Percentiles rank a stretch among this genome's conserved stretches.
Conservation (phyloP, 2,329 filamentous ascomycete genomes). For the Zymoseptoria tritici region DNA sequence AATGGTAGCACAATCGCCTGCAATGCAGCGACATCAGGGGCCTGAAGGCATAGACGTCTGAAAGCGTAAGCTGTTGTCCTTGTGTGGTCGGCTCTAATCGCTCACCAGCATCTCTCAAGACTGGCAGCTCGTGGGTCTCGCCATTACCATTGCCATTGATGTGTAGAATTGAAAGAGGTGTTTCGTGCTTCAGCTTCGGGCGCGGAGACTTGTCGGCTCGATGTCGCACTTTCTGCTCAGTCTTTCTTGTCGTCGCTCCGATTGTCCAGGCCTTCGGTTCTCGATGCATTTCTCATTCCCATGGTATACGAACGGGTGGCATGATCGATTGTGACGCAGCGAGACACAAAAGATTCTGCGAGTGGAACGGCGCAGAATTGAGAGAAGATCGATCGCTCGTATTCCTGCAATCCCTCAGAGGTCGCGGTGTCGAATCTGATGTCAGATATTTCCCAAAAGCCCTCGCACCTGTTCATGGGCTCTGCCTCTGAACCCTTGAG, state of each 20-base stretch:
- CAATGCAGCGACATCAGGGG: conserved; percentile 67
- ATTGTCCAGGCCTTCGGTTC: no score
- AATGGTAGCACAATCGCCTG: no score
- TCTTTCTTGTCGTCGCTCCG: no score
- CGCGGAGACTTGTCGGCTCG: conserved; percentile 28
- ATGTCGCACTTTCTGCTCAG: no score
- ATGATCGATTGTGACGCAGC: no score
- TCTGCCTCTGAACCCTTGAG: conserved; percentile 21
- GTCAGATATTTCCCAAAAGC: conserved; percentile 18
- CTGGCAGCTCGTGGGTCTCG: conserved; percentile 30
- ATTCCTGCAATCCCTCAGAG: no score
- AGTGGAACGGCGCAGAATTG: no score
- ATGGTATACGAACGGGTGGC: no score
- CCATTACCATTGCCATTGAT: conserved; percentile 24
- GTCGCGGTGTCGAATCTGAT: conserved; percentile 6
- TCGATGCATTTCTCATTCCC: no score
- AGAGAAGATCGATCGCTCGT: no score
- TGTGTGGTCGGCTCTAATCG: not conserved
- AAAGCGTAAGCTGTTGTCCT: not conserved
- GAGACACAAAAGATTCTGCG: no score
- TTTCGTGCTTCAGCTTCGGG: conserved; percentile 26
- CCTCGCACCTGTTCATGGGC: conserved; percentile 25
- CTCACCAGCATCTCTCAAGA: conserved; percentile 36
- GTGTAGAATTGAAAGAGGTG: conserved; percentile 14
- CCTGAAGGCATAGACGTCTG: conserved; percentile 74